Conservation (phyloP, 108 stramenopile species). For the Skeletonema potamos region DNA sequence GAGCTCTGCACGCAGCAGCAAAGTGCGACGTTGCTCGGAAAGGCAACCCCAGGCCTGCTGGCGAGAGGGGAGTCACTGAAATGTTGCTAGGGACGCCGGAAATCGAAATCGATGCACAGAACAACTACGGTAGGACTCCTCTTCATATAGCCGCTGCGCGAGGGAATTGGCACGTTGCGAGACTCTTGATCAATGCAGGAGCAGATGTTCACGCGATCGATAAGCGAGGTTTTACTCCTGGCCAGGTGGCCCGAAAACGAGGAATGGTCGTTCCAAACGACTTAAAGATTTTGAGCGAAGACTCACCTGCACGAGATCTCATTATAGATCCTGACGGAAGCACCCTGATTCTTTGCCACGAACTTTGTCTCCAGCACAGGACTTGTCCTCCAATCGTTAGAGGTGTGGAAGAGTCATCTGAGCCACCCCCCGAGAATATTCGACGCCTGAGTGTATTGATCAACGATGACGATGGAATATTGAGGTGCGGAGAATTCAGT, state of each 20-base stretch:
- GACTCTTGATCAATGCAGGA: constrained; percentile 67
- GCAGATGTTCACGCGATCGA: constrained; percentile 63
- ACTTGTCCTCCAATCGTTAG: constrained; percentile 85
- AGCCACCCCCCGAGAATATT: constrained; percentile 89
- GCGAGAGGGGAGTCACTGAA: constrained; percentile 48
- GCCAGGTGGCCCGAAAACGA: constrained; percentile 72
- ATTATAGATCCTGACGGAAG: constrained; percentile 80
- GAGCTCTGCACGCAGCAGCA: constrained; percentile 86
- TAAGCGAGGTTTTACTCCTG: constrained; percentile 78
- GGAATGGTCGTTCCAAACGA: constrained; percentile 88
- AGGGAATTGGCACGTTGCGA: constrained; percentile 83
- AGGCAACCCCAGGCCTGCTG: constrained; percentile 19
- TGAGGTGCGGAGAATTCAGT: constrained; percentile 74
- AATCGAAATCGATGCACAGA: constrained; percentile 79
- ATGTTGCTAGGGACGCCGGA: constrained; percentile 61
- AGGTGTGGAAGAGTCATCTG: constrained; percentile 51
- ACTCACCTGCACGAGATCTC: constrained; percentile 68
- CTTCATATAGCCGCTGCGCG: constrained; percentile 76
- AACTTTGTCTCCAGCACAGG: constrained; percentile 76
- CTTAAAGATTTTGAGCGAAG: constrained; percentile 54
- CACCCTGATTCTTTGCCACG: constrained; percentile 79
- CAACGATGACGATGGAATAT: constrained; percentile 79
- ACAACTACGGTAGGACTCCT: constrained; percentile 79
- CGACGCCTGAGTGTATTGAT: constrained; percentile 77
- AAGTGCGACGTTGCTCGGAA: constrained; percentile 58